Evolutionary conservation across 306 rosid genomes (phyloP), one percentile per base, ranked within the genome.

Genomic region (Medicago arabica): DNA sequence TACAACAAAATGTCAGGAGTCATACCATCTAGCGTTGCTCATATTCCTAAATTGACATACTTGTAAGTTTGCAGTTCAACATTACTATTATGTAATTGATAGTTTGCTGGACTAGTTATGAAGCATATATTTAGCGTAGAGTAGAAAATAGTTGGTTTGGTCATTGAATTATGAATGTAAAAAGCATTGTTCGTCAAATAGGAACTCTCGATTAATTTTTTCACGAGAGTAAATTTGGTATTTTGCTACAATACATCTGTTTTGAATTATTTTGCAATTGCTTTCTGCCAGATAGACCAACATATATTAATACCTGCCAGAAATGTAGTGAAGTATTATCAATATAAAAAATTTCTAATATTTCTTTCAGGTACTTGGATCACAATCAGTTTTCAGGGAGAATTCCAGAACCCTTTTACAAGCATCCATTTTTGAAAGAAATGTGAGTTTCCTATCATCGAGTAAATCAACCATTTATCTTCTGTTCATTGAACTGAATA

Each of bases 331-430:
- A 46, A 75, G 76, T 44, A 19, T 58, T 43, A 46, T 40, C 9
- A 51, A 47, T 67, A 28, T 28, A 28, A 28, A 28, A 28, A 28
- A 28, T 3, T 6, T 49, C 16, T 4, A 17, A 58, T 70, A 9
- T 44, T 53, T 50, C n/a, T 80, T 75, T 70, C 85, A 96, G 99
- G 87, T 96, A 92, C 85, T 85, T 96, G 92, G 97, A 90, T 83
- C 97, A 92, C 87, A 96, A 96, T 80, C 99, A 92, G 83, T 96
- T 96, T 79, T 81, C 92, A 6, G 99, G 99, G 81, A 92, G 98
- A 87, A 96, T 96, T 78, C 89, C 98, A 3, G 90, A 89, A 60
- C 87, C 88, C 80, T 92, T 92, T 79, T 96, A 96, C 69, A 96
- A 92, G 82, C 99, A 90, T 87, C 92, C 86, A 57, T 90, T 89